phyloP scores from a whole-genome alignment of 2,329 filamentous ascomycete genomes.

The Fusarium chaquense region DNA sequence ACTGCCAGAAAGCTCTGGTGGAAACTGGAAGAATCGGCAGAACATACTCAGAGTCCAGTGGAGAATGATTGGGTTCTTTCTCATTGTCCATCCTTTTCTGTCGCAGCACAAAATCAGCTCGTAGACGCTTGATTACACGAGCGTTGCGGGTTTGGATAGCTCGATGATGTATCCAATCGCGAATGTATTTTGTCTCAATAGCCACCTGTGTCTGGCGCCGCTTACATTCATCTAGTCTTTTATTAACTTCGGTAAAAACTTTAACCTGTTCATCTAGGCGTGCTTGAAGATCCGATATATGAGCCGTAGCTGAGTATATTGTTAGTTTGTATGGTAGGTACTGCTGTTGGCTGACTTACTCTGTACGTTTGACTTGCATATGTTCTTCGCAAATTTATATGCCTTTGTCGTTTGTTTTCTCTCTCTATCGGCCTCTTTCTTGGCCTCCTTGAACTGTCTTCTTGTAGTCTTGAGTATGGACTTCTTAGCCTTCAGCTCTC shows the following conservation, averaged over 20 bases:
- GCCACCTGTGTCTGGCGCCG: neutral
- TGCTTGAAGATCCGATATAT: neutral
- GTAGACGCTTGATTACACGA: conserved; percentile 1
- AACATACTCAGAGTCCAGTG: neutral
- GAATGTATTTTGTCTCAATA: fast-evolving
- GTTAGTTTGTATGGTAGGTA: neutral
- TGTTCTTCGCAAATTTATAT: neutral
- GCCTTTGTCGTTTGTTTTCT: no score
- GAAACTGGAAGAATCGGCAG: conserved; percentile 24
- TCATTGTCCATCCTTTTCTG: neutral
- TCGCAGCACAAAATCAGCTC: neutral
- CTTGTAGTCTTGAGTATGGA: neutral
- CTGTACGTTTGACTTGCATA: neutral
- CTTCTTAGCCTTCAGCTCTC: neutral
- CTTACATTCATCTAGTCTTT: neutral
- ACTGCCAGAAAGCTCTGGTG: conserved; percentile 17
- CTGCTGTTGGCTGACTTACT: neutral
- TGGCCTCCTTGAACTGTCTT: neutral
- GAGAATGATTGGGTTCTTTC: neutral
- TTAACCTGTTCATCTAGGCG: neutral
- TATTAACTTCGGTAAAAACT: neutral
- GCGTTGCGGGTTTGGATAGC: conserved; percentile 9
- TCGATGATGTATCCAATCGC: conserved; percentile 3
- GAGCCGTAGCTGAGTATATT: neutral
- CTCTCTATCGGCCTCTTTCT: neutral